A percentile compares a stretch with the other conserved stretches of the same genome.
Evolutionary conservation across 2,329 filamentous ascomycete species (phyloP).

Genomic region (Paraphoma sp.): DNA sequence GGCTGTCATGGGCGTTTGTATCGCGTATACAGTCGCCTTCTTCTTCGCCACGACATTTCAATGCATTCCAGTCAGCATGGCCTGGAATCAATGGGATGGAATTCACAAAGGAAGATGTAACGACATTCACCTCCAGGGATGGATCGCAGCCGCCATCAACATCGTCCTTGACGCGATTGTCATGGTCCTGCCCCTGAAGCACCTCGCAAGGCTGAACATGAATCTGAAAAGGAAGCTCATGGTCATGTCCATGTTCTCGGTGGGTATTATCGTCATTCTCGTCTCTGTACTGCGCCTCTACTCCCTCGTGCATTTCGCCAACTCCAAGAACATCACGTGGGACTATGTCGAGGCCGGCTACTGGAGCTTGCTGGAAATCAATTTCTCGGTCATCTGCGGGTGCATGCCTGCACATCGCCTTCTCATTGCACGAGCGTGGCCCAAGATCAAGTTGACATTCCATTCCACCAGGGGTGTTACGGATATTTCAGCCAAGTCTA

Average conservation of each 20-base stretch:
- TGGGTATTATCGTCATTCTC: constrained; percentile 51
- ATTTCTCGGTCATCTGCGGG: constrained; percentile 45
- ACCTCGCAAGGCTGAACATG: constrained; percentile 40
- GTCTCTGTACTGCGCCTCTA: constrained; percentile 51
- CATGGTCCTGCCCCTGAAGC: constrained; percentile 41
- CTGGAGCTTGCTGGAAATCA: constrained; percentile 50
- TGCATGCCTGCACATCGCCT: constrained; percentile 47
- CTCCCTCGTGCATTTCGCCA: constrained; percentile 51
- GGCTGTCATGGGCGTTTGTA: constrained; percentile 31
- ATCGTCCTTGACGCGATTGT: constrained; percentile 36
- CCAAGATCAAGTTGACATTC: constrained; percentile 20
- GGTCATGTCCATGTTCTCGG: constrained; percentile 46
- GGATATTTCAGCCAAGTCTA: background rate
- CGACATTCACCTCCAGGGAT: constrained; percentile 42
- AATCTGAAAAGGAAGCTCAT: constrained; percentile 41
- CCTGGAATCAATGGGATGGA: constrained; percentile 53
- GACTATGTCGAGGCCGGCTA: constrained; percentile 49
- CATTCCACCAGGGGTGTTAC: constrained; percentile 10
- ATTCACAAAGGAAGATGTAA: constrained; percentile 37
- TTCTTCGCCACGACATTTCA: constrained; percentile 59
- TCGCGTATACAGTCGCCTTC: constrained; percentile 49
- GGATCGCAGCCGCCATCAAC: constrained; percentile 40
- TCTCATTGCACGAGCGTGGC: constrained; percentile 20
- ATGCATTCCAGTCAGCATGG: constrained; percentile 56
- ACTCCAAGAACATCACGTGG: constrained; percentile 48